Percentiles rank a stretch among this genome's conserved stretches.
phyloP scores from a whole-genome alignment of 2,329 filamentous ascomycete species.

The Karstenula rhodostoma region DNA sequence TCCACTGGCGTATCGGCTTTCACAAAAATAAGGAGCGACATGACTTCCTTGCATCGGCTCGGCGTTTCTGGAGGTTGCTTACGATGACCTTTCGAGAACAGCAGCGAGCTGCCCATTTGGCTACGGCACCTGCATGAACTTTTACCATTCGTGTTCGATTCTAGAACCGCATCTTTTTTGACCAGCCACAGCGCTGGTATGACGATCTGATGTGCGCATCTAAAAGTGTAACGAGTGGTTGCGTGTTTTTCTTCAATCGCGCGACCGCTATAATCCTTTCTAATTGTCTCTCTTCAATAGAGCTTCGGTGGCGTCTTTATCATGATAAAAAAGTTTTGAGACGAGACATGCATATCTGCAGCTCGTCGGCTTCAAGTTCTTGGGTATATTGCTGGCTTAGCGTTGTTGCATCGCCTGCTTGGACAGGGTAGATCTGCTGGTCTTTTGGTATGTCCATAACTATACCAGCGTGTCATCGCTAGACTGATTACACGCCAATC shows the following conservation, averaged over 20 bases:
- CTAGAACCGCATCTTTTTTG: conserved; percentile 39
- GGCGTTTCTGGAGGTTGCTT: conserved; percentile 32
- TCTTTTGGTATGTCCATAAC: background rate
- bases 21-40: conserved; percentile 34
- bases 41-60: conserved; percentile 31
- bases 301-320: conserved; percentile 16
- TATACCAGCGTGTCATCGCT: background rate
- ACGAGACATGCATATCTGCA: conserved; percentile 6
- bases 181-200: conserved; percentile 32
- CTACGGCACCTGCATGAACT: conserved; percentile 28
- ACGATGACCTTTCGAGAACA: conserved; percentile 25
- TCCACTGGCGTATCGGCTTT: conserved; percentile 22
- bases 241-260: conserved; percentile 24
- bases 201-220: conserved; percentile 47
- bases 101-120: conserved; percentile 28
- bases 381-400: background rate
- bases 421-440: background rate
- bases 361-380: conserved; percentile 3
- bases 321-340: conserved; percentile 4
- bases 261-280: conserved; percentile 33
- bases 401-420: background rate
- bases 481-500: conserved; percentile 4
- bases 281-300: conserved; percentile 25
- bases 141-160: conserved; percentile 38
- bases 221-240: conserved; percentile 39